Base-by-base conservation (phyloP, 2,329 filamentous ascomycete species). In the Phaeomoniella chlamydospora region DNA sequence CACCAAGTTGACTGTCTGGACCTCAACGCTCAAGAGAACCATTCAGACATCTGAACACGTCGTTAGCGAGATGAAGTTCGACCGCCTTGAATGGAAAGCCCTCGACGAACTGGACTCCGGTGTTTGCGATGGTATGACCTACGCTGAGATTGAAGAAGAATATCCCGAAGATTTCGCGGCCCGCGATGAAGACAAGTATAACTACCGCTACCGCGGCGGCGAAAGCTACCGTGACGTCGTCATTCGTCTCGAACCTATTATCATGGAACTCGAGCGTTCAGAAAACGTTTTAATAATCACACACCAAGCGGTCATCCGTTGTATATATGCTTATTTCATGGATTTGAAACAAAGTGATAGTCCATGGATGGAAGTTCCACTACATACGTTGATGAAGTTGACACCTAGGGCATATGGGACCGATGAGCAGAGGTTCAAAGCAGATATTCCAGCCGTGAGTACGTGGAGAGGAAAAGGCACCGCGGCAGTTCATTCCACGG, bases 281-380 rank as follows among this genome's bases (percentile, higher is more conserved):
- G 90, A 96, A 58, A 92, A 98, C 53, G 93, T 98, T 46, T 75
- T 98, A 41, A 96, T 98, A 48, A 86, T 98, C 42, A 96, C 90
- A 3, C 90, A 98, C 56, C 90, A 98, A 62, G 90, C 90, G 11
- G 88, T 98, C 19, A 68, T 98, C 43, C 77, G 90, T 40, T 98
- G 90, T 65, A 94, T 98, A 50, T 98, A 96, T 54, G 85, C 90
- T 18, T 98, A 98, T 59, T 98, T 96, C 58, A 94, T 94, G 81
- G 93, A 96, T 51, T 85, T 90, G 50, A 80, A 85, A 37, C 90
- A 96, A 58, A 77, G 87, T 48, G 74, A 84, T 59, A 90, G 82
- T 46, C 90, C 90, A 0, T 98, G 90, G 90, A 94, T 96, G 82
- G 88, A 94, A 51, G 90, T 98, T 5, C 90, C 90, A 4, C 68